A percentile compares a stretch with the other conserved stretches of the same genome.
These are phyloP conservation scores for Chlorophyllum brunneum DNA, from an alignment of 768 basidiomycete species.

Conservation along the genomic window DNA sequence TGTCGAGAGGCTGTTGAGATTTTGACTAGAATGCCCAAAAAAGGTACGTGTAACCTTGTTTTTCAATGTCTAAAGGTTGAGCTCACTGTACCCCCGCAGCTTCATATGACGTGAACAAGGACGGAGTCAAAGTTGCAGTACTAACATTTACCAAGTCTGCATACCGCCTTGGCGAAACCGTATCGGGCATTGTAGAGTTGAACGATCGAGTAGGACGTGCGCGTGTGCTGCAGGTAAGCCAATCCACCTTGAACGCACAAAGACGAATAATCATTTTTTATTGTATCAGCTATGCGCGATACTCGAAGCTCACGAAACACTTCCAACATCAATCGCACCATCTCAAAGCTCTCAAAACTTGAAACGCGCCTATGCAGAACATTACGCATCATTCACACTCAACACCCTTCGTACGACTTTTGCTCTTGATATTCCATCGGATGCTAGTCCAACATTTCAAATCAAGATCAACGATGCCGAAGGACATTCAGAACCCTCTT, in stretches of 20 bases:
- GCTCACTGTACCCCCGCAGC: slow-evolving; percentile 40
- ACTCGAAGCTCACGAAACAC: slow-evolving; percentile 84
- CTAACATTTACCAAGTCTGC: slow-evolving; percentile 90
- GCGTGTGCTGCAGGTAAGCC: slow-evolving; percentile 80
- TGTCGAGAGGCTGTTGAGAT: slow-evolving; percentile 90
- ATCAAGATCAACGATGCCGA: slow-evolving; percentile 44
- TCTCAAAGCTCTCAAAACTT: slow-evolving; percentile 47
- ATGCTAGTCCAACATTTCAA: slow-evolving; percentile 84
- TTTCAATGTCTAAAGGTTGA: neutral
- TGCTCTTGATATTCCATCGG: slow-evolving; percentile 87
- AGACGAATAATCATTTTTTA: neutral
- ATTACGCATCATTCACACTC: slow-evolving; percentile 71
- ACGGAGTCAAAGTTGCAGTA: slow-evolving; percentile 84
- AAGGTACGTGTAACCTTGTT: slow-evolving; percentile 48
- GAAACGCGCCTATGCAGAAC: slow-evolving; percentile 80
- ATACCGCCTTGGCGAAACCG: slow-evolving; percentile 89
- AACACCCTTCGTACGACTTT: slow-evolving; percentile 79
- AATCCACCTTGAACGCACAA: neutral
- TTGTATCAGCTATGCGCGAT: slow-evolving; percentile 71
- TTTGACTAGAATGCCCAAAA: slow-evolving; percentile 83
- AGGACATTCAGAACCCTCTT: slow-evolving; percentile 7
- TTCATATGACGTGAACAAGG: slow-evolving; percentile 94
- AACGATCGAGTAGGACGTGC: slow-evolving; percentile 69
- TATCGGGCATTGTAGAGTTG: slow-evolving; percentile 83
- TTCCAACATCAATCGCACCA: slow-evolving; percentile 58